A percentile compares a stretch with the other conserved stretches of the same genome.
Conservation (phyloP, 139 green algal species). For the Picochlorum sp. region DNA sequence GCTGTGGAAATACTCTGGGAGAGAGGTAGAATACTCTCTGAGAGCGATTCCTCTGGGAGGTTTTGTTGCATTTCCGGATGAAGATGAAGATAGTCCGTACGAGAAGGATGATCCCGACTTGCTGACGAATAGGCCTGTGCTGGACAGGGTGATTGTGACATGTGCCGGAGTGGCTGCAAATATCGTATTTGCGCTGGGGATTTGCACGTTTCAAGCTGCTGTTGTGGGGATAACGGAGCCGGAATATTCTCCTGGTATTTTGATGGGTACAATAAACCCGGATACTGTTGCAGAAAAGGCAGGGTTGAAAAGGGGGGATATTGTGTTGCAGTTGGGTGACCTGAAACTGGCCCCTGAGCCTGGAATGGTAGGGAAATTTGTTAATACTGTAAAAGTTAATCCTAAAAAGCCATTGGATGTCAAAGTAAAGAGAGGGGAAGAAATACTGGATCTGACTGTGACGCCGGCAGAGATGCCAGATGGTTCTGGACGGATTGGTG, state of each 20-base stretch:
- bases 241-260: constrained; percentile 62
- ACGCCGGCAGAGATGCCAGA: constrained; percentile 26
- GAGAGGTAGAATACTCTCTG: constrained; percentile 88
- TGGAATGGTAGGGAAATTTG: constrained; percentile 31
- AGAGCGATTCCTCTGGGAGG: constrained; percentile 85
- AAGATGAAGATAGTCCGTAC: constrained; percentile 60
- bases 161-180: constrained; percentile 92
- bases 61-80: constrained; percentile 95
- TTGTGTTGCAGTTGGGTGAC: constrained; percentile 57
- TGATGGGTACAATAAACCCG: constrained; percentile 42
- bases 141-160: constrained; percentile 70
- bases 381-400: constrained; percentile 49
- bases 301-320: constrained; percentile 59
- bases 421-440: constrained; percentile 9
- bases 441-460: constrained; percentile 20
- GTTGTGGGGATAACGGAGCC: constrained; percentile 56
- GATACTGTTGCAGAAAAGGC: constrained; percentile 37
- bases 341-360: constrained; percentile 20
- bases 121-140: constrained; percentile 77
- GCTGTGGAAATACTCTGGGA: constrained; percentile 55
- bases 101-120: constrained; percentile 82
- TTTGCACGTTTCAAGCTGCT: constrained; percentile 70
- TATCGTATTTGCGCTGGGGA: constrained; percentile 71
- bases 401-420: constrained; percentile 22
- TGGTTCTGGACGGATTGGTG: constrained; percentile 75